Evolutionary conservation across 2,329 filamentous ascomycete species (phyloP).

Genomic region (Rutstroemia sp.): DNA sequence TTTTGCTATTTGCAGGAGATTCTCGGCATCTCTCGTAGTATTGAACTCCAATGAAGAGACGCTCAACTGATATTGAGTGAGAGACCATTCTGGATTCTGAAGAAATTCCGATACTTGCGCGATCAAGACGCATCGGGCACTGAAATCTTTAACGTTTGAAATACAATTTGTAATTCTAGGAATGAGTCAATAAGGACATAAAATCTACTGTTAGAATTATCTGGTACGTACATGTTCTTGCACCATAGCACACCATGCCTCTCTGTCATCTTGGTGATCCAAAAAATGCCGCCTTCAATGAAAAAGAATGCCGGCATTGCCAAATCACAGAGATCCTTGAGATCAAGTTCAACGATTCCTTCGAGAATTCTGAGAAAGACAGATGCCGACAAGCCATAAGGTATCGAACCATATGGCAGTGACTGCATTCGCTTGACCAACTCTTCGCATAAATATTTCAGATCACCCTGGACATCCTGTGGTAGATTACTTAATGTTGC

Average conservation of each 20-base stretch:
- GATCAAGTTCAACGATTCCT: background rate
- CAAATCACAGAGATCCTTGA: background rate
- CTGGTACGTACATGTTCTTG: background rate
- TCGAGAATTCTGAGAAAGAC: background rate
- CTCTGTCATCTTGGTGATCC: background rate
- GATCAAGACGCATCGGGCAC: background rate
- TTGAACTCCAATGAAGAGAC: background rate
- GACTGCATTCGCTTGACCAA: background rate
- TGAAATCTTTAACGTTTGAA: background rate
- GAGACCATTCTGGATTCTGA: background rate
- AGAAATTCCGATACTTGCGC: background rate
- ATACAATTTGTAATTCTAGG: background rate
- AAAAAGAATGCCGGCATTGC: background rate
- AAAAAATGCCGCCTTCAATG: background rate
- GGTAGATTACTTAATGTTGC: too few relatives aligned
- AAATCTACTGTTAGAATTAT: background rate
- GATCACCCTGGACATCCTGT: too few relatives aligned
- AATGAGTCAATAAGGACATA: background rate
- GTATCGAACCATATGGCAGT: background rate
- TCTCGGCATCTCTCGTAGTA: background rate
- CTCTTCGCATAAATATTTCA: background rate
- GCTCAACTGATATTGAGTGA: background rate
- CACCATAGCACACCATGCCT: background rate
- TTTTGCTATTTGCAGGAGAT: background rate
- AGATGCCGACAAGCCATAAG: background rate